Evolutionary conservation across 805 yeast genomes (phyloP).

Genomic region (Metschnikowia sp.): DNA sequence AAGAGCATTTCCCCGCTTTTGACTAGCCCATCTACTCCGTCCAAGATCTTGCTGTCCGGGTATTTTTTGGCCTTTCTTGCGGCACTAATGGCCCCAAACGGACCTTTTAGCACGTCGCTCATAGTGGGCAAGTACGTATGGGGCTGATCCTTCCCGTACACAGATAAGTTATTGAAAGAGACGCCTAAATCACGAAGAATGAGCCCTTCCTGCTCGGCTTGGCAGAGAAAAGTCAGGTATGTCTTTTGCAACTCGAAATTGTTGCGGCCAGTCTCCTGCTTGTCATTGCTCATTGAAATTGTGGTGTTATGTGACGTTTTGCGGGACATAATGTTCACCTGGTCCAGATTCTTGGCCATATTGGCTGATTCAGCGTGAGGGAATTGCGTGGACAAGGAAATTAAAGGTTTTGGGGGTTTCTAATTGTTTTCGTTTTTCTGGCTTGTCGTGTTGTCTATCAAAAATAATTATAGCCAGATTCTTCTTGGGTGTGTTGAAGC

Average conservation of each 20-base stretch:
- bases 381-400: neutral
- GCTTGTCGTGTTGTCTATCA: too few species aligned
- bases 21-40: conserved; percentile 13
- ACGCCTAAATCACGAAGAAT: conserved; percentile 44
- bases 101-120: conserved; percentile 36
- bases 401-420: neutral
- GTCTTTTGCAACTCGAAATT: conserved; percentile 40
- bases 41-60: conserved; percentile 12
- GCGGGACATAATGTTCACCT: conserved; percentile 10
- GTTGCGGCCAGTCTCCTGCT: conserved; percentile 13
- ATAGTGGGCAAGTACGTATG: conserved; percentile 45
- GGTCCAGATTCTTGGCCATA: conserved; percentile 1
- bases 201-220: conserved; percentile 46
- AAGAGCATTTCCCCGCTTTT: conserved; percentile 18
- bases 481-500: too few species aligned
- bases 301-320: conserved; percentile 8
- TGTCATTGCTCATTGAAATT: conserved; percentile 8
- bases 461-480: too few species aligned
- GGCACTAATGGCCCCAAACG: conserved; percentile 7
- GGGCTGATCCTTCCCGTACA: conserved; percentile 44
- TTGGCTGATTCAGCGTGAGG: neutral
- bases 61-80: conserved; percentile 7
- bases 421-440: too few species aligned
- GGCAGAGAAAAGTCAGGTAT: conserved; percentile 34
- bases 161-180: conserved; percentile 32